These are phyloP conservation scores for Artemisia tridentata DNA, from an alignment of 129 eudicot genomes.

Conservation along the genomic window DNA sequence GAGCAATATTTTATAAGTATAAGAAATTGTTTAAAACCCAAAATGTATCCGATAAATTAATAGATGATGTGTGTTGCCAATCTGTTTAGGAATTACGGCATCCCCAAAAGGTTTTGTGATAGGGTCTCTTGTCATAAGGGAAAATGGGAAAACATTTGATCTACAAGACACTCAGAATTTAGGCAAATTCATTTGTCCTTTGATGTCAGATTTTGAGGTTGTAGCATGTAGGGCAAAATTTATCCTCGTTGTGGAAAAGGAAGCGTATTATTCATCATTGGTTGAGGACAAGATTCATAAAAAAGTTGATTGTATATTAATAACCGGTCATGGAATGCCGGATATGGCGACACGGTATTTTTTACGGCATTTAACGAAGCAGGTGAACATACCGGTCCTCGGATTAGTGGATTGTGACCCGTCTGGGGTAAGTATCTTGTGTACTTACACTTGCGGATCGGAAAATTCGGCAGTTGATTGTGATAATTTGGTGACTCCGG, in stretches of 20 bases:
- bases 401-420: neutral
- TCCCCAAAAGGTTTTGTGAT: neutral
- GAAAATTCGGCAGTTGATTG: neutral
- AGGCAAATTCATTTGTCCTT: neutral
- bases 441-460: neutral
- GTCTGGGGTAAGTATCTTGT: neutral
- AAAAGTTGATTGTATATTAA: neutral
- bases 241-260: neutral
- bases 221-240: too few species aligned
- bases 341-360: neutral
- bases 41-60: neutral
- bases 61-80: neutral
- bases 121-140: neutral
- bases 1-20: neutral
- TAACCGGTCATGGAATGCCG: neutral
- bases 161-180: neutral
- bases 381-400: neutral
- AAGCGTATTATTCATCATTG: neutral
- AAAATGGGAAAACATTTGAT: neutral
- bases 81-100: neutral
- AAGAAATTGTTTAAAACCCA: neutral
- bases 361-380: neutral
- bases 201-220: neutral
- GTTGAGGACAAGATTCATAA: neutral
- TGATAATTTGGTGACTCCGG: neutral